Percentiles rank a stretch among this genome's conserved stretches.
Conservation (phyloP, 2,329 filamentous ascomycete species). For the Sclerotinia minor region DNA sequence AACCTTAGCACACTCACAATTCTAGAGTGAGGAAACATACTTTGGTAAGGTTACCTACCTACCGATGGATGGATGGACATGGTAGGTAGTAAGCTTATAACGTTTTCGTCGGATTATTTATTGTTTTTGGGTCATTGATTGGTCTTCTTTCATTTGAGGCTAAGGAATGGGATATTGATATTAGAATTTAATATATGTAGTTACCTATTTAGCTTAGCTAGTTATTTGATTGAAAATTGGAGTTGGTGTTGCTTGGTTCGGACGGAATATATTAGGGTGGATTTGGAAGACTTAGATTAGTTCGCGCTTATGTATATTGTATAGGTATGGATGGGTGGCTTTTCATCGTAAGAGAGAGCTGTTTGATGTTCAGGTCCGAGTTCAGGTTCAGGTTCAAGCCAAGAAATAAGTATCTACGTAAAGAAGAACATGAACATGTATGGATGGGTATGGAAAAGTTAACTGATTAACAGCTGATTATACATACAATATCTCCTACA, state of each 20-base stretch:
- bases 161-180: too few species aligned
- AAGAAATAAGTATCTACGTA: slow-evolving; percentile 20
- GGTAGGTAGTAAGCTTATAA: slow-evolving; percentile 26
- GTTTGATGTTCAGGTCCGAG: slow-evolving; percentile 12
- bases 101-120: not conserved
- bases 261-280: not conserved
- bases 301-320: not conserved
- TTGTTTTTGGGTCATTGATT: not conserved
- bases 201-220: too few species aligned
- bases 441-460: too few species aligned
- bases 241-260: too few species aligned
- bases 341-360: slow-evolving; percentile 1
- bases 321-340: too few species aligned
- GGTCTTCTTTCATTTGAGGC: not conserved
- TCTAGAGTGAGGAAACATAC: not conserved
- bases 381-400: slow-evolving; percentile 19
- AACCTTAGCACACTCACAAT: too few species aligned
- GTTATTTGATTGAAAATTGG: not conserved
- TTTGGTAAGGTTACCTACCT: too few species aligned
- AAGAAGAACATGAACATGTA: not conserved
- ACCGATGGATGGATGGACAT: too few species aligned
- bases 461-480: too few species aligned
- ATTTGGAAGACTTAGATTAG: not conserved
- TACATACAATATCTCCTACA: too few species aligned
- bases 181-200: not conserved